These are phyloP conservation scores for Brettanomyces bruxellensis DNA, from an alignment of 805 yeast genomes.

Conservation along the genomic window DNA sequence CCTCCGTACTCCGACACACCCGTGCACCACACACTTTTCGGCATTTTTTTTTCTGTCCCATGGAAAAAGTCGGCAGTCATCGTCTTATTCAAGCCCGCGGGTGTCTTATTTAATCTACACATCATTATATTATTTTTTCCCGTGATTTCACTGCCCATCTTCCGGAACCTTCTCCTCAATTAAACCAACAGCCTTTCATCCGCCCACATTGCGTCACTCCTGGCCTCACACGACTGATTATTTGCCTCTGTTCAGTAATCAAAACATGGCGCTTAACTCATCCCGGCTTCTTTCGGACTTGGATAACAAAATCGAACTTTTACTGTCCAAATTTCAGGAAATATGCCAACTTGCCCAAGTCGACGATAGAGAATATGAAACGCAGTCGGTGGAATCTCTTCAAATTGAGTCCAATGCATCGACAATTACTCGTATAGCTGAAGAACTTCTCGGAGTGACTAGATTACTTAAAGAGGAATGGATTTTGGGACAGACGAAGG, in stretches of 20 bases:
- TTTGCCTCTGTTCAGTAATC: neutral
- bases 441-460: constrained; percentile 42
- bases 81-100: too few relatives aligned
- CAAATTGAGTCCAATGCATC: constrained; percentile 47
- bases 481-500: constrained; percentile 44
- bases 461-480: constrained; percentile 44
- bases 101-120: too few relatives aligned
- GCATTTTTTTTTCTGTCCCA: neutral
- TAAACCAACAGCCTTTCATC: neutral
- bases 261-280: neutral
- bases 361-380: constrained; percentile 24
- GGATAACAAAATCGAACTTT: constrained; percentile 41
- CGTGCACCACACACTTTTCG: constrained; percentile 2
- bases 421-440: constrained; percentile 41
- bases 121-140: too few relatives aligned
- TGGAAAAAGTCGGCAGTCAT: too few relatives aligned
- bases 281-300: constrained; percentile 35
- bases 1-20: constrained; percentile 2
- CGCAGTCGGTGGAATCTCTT: constrained; percentile 42
- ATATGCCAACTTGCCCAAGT: constrained; percentile 37
- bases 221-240: neutral
- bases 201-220: neutral
- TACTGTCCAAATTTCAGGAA: constrained; percentile 44
- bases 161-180: neutral
- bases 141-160: neutral